Base-by-base conservation (phyloP, 2,329 filamentous ascomycete genomes). In the Biscogniauxia sp. region DNA sequence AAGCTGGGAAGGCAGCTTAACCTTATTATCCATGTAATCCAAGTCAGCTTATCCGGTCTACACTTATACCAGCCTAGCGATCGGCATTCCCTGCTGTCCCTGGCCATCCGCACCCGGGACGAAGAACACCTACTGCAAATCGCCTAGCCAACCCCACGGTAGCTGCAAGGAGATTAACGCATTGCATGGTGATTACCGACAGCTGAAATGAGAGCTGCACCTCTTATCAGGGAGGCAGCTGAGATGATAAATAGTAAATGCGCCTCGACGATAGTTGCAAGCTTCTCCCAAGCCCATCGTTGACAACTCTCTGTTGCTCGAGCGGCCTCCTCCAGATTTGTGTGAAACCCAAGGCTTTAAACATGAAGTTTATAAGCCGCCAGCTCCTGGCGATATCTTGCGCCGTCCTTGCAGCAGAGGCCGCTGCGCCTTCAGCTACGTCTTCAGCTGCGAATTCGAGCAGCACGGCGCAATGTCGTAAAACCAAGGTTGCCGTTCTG, bases 401-500 rank as follows among this genome's bases (percentile, higher is more conserved):
- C 41, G 57, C 57, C 17, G 15, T 65, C 23, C 37, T 45, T n/a
- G 11, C 13, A 59, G 57, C 37, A 57, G 57, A 23, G 9, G n/a
- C 45, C 58, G 59, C 51, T 26, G 56, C 17, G 50, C 61, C 5
- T 20, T n/a, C 50, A n/a, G 37, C 54, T 7, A n/a, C n/a, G n/a
- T n/a, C n/a, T n/a, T n/a, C n/a, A n/a, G n/a, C n/a, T n/a, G 17
- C 56, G 20, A 57, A 20, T 15, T 28, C 17, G 26, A 56, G 58
- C 17, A 37, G 57, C 15, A 54, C 28, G 51, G 51, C 53, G 1
- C 55, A 64, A 54, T 76, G 74, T 57, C 70, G 68, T 20, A 71
- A 70, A 60, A 78, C 78, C 1, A 73, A 74, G 56, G 77, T 80
- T 6, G 75, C 74, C 5, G 74, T 81, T 26, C 72, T 81, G 45